Evolutionary conservation across 768 basidiomycete species (phyloP).

Genomic region (Coprinellus aureogranulatus): DNA sequence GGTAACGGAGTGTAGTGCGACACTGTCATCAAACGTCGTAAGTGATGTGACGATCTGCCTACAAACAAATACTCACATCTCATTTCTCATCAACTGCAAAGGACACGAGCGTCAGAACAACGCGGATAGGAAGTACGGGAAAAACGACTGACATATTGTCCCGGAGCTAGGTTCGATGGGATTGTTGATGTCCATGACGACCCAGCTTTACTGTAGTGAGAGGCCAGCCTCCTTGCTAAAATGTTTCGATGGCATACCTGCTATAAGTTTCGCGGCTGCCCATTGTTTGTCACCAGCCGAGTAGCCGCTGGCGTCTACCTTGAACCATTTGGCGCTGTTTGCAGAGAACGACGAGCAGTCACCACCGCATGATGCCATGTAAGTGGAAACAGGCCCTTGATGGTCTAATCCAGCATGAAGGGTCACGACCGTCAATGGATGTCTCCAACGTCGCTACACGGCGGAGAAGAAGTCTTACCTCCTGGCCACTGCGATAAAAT

Average conservation of each 20-base stretch:
- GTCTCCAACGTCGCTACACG: no score
- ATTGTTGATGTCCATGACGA: constrained; percentile 43
- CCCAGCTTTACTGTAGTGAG: constrained; percentile 25
- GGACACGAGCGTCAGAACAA: no score
- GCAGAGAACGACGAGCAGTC: constrained; percentile 40
- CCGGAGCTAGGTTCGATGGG: constrained; percentile 38
- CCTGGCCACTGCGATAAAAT: constrained; percentile 33
- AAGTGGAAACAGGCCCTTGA: constrained; percentile 49
- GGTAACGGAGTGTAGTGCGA: constrained; percentile 43
- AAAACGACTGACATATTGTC: constrained; percentile 45
- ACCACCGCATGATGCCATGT: constrained; percentile 49
- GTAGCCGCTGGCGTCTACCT: constrained; percentile 46
- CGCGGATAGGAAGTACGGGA: no score
- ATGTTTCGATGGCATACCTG: constrained; percentile 26
- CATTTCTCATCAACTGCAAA: constrained; percentile 43
- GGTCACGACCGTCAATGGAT: constrained; percentile 1
- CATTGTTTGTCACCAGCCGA: constrained; percentile 34
- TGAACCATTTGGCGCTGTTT: constrained; percentile 45
- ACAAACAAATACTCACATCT: constrained; percentile 36
- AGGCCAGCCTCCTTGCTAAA: constrained; percentile 6
- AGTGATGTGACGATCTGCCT: not conserved
- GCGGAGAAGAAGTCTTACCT: constrained; percentile 19
- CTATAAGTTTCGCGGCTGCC: constrained; percentile 43
- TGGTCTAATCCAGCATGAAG: constrained; percentile 32
- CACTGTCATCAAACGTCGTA: constrained; percentile 20